These are phyloP conservation scores for Crassisporium funariophilum DNA, from an alignment of 768 basidiomycete species.

Conservation along the genomic window DNA sequence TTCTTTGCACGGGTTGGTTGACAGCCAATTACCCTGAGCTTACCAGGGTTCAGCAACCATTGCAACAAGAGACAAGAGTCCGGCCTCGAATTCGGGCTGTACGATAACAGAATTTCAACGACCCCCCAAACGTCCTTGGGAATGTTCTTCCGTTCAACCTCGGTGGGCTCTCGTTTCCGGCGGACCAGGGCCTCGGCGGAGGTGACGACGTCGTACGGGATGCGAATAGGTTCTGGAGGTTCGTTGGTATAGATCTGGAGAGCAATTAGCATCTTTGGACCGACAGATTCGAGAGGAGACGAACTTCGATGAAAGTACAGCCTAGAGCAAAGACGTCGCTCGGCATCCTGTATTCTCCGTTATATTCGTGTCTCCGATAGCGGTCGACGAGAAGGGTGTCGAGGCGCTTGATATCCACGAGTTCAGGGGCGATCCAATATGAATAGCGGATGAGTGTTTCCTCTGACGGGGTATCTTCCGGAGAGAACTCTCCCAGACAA, in stretches of 20 bases:
- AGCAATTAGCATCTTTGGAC: not conserved
- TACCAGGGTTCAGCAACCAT: conserved; percentile 12
- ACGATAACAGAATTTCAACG: conserved; percentile 14
- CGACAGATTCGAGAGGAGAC: not conserved
- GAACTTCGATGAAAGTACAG: conserved; percentile 22
- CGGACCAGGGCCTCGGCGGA: conserved; percentile 9
- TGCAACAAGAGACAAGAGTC: conserved; percentile 11
- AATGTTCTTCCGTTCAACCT: conserved; percentile 9
- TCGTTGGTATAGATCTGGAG: conserved; percentile 18
- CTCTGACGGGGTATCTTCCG: conserved; percentile 15
- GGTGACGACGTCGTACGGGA: conserved; percentile 12
- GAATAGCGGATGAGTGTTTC: conserved; percentile 13
- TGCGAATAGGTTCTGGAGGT: conserved; percentile 14
- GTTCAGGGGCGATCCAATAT: conserved; percentile 24
- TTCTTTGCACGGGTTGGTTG: conserved; percentile 15
- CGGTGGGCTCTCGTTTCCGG: conserved; percentile 10
- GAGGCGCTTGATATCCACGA: conserved; percentile 15
- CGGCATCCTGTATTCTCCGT: conserved; percentile 24
- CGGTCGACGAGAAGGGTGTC: conserved; percentile 19
- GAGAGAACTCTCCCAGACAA: conserved; percentile 24
- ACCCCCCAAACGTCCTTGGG: conserved; percentile 11
- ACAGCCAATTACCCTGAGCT: conserved; percentile 4
- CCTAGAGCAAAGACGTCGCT: conserved; percentile 28
- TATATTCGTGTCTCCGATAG: conserved; percentile 20
- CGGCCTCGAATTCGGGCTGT: conserved; percentile 12